Evolutionary conservation across 352 stramenopile species (phyloP).

Genomic region (Phytophthora kernoviae): DNA sequence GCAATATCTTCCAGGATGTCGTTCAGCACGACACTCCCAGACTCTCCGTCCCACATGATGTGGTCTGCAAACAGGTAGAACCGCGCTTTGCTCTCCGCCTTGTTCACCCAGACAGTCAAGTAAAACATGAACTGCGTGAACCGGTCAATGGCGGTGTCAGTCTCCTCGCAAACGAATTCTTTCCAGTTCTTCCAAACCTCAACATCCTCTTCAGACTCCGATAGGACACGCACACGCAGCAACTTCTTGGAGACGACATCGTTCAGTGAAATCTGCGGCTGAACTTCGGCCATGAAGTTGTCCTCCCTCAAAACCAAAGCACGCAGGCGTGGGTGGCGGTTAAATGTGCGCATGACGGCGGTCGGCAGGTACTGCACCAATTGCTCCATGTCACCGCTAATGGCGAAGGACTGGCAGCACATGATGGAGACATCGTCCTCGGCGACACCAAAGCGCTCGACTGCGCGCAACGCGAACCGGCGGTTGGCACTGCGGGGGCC

Average conservation of each 20-base stretch:
- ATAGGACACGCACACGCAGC: slow-evolving; percentile 36
- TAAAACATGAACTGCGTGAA: slow-evolving; percentile 56
- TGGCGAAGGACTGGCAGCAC: slow-evolving; percentile 37
- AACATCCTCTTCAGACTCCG: slow-evolving; percentile 19
- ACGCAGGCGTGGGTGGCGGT: slow-evolving; percentile 64
- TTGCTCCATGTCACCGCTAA: slow-evolving; percentile 42
- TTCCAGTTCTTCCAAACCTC: slow-evolving; percentile 38
- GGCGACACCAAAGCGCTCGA: slow-evolving; percentile 43
- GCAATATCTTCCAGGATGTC: slow-evolving; percentile 45
- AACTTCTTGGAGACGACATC: slow-evolving; percentile 36
- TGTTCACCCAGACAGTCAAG: slow-evolving; percentile 49
- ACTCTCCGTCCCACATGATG: slow-evolving; percentile 62
- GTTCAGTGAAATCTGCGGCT: slow-evolving; percentile 39
- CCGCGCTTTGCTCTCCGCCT: slow-evolving; percentile 23
- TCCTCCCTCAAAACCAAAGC: slow-evolving; percentile 37
- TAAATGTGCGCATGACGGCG: slow-evolving; percentile 59
- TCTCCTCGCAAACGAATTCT: slow-evolving; percentile 40
- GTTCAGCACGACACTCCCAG: slow-evolving; percentile 53
- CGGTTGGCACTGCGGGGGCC: slow-evolving; percentile 14
- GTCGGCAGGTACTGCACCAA: slow-evolving; percentile 51
- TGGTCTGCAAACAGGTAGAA: slow-evolving; percentile 66
- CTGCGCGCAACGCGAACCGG: slow-evolving; percentile 36
- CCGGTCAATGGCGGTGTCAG: slow-evolving; percentile 42
- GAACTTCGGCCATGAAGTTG: slow-evolving; percentile 45
- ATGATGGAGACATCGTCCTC: slow-evolving; percentile 38